phyloP scores from a whole-genome alignment of 768 basidiomycete genomes.

The Mycena maculata region DNA sequence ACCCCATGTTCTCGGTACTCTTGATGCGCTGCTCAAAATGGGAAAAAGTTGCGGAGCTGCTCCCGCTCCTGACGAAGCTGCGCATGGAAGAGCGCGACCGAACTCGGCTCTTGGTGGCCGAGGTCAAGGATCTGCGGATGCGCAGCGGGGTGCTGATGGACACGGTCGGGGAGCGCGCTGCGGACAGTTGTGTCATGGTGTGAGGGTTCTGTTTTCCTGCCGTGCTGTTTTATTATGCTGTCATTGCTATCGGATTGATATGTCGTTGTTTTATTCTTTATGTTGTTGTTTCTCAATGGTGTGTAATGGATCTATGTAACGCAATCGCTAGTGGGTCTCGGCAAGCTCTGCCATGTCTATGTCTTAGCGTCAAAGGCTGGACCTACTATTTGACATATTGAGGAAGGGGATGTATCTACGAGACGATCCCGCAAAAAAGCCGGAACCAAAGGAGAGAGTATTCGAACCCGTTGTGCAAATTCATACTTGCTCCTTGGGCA shows the following conservation, averaged over 20 bases:
- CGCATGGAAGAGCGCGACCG: conserved; percentile 58
- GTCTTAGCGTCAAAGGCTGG: not conserved
- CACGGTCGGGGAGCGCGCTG: conserved; percentile 20
- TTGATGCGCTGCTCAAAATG: conserved; percentile 49
- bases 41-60: conserved; percentile 53
- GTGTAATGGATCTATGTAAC: no score
- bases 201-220: not conserved
- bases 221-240: conserved; percentile 12
- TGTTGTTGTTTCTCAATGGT: not conserved
- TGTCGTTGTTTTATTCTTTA: not conserved
- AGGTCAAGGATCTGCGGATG: conserved; percentile 63
- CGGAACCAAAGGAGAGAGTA: no score
- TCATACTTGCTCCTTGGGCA: not conserved
- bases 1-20: conserved; percentile 26
- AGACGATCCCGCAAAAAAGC: no score
- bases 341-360: no score
- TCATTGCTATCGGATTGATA: not conserved
- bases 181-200: conserved; percentile 27
- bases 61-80: conserved; percentile 58
- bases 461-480: no score
- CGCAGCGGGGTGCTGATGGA: conserved; percentile 58
- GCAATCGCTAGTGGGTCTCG: no score
- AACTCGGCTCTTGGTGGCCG: conserved; percentile 50
- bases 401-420: no score
- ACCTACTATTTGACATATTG: not conserved